Evolutionary conservation across 179 eudicot species (phyloP), one percentile per base, ranked within the genome.

Genomic region (Monotropa hypopitys): DNA sequence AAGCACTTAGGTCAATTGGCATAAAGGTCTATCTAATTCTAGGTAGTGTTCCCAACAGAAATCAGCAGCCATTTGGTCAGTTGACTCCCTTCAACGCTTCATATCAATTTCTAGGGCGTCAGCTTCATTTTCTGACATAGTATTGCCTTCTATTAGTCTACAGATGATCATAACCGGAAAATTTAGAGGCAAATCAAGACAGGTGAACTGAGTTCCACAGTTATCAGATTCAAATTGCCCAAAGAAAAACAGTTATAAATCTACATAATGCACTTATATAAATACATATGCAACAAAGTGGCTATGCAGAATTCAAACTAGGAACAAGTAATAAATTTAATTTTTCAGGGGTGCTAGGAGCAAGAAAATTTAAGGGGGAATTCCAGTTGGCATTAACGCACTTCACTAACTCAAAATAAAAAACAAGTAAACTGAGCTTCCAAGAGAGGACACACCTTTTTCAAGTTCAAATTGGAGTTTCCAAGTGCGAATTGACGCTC

Each of bases 401-500:
- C 33, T 65, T 67, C 3, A 38, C 46, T 1, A 67, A 67, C 46
- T 38, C 46, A 67, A 67, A 18, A 67, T 0, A 38, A 15, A 38
- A 38, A 67, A 3, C 20, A 9, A 38, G 38, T 67, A 3, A 18
- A 38, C 26, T 40, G 26, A 35, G 46, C 47, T 67, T 63, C 46
- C 46, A 38, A 67, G 71, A 67, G 47, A 38, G 28, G 46, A 38
- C 47, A 38, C 71, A 35, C 46, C 47, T 67, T 67, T 67, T 42
- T 38, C 71, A 38, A 67, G 49, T n/a, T 38, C 47, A 67, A 18
- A 43, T 67, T 67, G 23, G 6, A 43, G 71, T 15, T 38, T 20
- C 71, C 71, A 67, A 67, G 16, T 38, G 71, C 47, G 71, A 38
- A 35, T 38, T 67, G 71, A 67, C 35, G 71, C 71, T 67, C 26